Conservation (phyloP, 108 stramenopile genomes). For the Parietichytrium sp. region DNA sequence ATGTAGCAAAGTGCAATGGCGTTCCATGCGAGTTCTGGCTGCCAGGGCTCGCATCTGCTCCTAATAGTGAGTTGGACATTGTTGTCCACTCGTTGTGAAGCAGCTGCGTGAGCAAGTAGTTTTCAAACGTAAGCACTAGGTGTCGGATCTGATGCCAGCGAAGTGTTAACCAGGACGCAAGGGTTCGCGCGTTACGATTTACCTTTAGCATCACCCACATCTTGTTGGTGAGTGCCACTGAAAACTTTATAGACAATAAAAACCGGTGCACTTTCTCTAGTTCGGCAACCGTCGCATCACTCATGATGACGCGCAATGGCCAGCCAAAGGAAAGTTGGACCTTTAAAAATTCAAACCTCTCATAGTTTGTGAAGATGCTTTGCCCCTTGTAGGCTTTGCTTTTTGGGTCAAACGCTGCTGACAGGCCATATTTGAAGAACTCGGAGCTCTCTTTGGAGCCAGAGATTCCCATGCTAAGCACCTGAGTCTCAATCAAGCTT, state of each 20-base stretch:
- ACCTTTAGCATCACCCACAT: background rate
- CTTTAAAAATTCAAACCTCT: background rate
- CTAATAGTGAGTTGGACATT: too few relatives aligned
- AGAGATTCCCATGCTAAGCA: background rate
- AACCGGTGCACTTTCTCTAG: background rate
- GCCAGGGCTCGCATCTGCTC: background rate
- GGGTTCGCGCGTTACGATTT: background rate
- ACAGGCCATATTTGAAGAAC: background rate
- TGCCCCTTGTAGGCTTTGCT: background rate
- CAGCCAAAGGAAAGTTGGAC: background rate
- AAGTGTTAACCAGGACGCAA: background rate
- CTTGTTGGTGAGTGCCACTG: background rate
- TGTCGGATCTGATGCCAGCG: conserved; percentile 29
- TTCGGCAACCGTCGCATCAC: background rate
- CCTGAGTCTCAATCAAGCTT: background rate
- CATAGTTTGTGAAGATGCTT: background rate
- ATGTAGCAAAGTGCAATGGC: background rate
- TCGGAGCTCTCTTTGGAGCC: background rate
- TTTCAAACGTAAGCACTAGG: background rate
- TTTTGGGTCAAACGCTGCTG: background rate
- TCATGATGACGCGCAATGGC: background rate
- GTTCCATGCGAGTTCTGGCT: background rate
- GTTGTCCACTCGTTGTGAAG: background rate
- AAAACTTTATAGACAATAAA: background rate
- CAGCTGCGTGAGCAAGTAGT: background rate